A percentile compares a stretch with the other conserved stretches of the same genome.
These are phyloP conservation scores for Erodium texanum DNA, from an alignment of 441 rosid species.

Conservation along the genomic window DNA sequence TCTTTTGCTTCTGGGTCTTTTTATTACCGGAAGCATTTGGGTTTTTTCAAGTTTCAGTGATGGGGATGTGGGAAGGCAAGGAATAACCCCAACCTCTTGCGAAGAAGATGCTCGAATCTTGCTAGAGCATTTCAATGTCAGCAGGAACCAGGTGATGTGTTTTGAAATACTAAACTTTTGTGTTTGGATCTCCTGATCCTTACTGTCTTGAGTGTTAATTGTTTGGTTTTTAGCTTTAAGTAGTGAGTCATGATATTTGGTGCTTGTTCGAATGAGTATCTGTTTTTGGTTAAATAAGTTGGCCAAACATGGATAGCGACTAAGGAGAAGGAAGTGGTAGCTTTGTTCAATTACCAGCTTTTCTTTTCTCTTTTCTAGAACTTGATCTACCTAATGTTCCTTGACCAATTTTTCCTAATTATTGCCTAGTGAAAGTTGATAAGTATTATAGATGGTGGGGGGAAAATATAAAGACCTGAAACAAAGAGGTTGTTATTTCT, in stretches of 20 bases:
- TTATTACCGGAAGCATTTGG: slow-evolving; percentile 30
- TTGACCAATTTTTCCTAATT: background rate
- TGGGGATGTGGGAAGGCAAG: slow-evolving; percentile 17
- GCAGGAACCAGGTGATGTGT: slow-evolving; percentile 27
- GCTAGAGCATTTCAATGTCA: slow-evolving; percentile 41
- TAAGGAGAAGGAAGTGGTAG: slow-evolving; percentile 12
- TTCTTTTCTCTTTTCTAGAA: background rate
- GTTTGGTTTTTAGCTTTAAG: slow-evolving; percentile 6
- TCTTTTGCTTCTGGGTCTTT: slow-evolving; percentile 30
- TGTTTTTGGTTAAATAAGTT: slow-evolving; percentile 18
- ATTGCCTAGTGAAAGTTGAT: background rate
- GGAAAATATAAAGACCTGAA: background rate
- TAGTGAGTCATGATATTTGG: slow-evolving; percentile 5
- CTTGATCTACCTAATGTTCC: background rate
- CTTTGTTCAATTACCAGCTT: slow-evolving; percentile 11
- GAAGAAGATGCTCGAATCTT: slow-evolving; percentile 31
- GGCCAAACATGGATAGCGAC: slow-evolving; percentile 13
- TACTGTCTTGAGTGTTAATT: background rate
- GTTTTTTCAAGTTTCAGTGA: slow-evolving; percentile 29
- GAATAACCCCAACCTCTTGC: slow-evolving; percentile 23
- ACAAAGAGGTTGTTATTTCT: background rate
- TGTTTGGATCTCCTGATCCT: slow-evolving; percentile 10
- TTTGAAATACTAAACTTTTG: background rate
- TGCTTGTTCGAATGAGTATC: slow-evolving; percentile 6
- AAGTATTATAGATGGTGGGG: background rate